A percentile compares a stretch with the other conserved stretches of the same genome.
Conservation (phyloP, 2,329 filamentous ascomycete species). For the Teratosphaeria nubilosa region DNA sequence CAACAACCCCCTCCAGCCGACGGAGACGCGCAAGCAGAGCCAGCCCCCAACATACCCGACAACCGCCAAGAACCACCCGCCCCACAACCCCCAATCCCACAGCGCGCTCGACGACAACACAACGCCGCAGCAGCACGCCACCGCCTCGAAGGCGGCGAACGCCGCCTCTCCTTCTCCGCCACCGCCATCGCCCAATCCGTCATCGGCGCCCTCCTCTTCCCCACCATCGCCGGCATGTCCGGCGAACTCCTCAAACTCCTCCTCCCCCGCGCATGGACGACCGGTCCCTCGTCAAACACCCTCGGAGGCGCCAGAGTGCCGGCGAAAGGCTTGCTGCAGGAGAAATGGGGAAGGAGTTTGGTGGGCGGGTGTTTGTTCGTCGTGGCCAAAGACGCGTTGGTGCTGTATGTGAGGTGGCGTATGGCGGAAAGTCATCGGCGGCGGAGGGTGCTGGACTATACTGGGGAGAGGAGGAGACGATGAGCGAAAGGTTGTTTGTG, state of each 20-base stretch:
- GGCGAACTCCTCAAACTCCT: conserved; percentile 62
- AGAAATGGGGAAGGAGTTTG: conserved; percentile 80
- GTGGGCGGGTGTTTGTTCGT: conserved; percentile 83
- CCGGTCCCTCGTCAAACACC: conserved; percentile 5
- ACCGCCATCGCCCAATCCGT: conserved; percentile 49
- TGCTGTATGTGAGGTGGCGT: conserved; percentile 48
- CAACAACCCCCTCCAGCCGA: conserved; percentile 19
- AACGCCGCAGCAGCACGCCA: not conserved
- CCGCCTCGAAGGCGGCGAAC: conserved; percentile 16
- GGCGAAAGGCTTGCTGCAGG: conserved; percentile 51
- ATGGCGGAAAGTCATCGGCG: conserved; percentile 39
- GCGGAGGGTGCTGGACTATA: conserved; percentile 35
- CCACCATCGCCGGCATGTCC: conserved; percentile 66
- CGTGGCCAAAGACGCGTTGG: conserved; percentile 61
- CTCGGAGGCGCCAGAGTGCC: not conserved
- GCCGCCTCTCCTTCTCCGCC: conserved; percentile 41
- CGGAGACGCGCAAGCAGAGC: conserved; percentile 4
- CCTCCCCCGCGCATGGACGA: conserved; percentile 60
- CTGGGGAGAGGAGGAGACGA: conserved; percentile 6
- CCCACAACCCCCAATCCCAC: not conserved
- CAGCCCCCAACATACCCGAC: conserved; percentile 8
- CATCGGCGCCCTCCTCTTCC: conserved; percentile 66
- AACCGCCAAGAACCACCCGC: conserved; percentile 2
- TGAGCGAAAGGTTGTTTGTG: too few species aligned
- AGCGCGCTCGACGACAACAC: conserved; percentile 6